Evolutionary conservation across 768 basidiomycete genomes (phyloP), one percentile per base, ranked within the genome.

Genomic region (Ramaria sp.): DNA sequence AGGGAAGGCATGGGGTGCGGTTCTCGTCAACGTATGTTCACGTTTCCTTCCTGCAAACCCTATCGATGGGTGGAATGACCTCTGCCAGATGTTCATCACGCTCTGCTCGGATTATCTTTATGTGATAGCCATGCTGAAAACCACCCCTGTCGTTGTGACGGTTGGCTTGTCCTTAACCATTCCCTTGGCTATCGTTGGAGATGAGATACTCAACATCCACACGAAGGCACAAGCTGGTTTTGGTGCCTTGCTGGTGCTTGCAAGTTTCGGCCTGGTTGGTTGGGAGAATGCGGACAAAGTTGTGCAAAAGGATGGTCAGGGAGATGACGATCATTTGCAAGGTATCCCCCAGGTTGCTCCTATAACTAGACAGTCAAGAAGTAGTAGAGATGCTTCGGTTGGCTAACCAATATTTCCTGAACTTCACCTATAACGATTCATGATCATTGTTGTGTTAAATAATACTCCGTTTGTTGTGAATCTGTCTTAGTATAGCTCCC

Each of bases 131-230:
- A 95, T 97, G 92, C 81, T 99, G 60, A 95, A 94, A 73, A 99
- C 95, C 7, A 93, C 93, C 1, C 94, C 94, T 0, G 73, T 94
- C 12, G 90, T 96, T 19, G 94, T 88, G 17, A 98, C 95, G 0
- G 75, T 97, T 54, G 95, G 95, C 27, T 77, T 98, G 9, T 91
- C 88, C 57, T 78, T 98, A 13, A 96, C 96, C 0, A 96, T 97
- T 67, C 95, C 93, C 4, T 74, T 94, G 52, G 91, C 96, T 6
- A 83, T 97, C 50, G 51, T 87, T 9, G 93, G 93, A 13, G 93
- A 96, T 63, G 72, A 82, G 59, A 66, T 85, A 56, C 73, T 90
- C 2, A 75, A 80, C 20, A 79, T 76, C 41, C 74, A 83, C 31
- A 74, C 82, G 20, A 71, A 77, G 20, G 63, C 68, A 9, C 76